Conservation (phyloP, 495 filamentous ascomycete genomes). For the Penicillium tannophilum region DNA sequence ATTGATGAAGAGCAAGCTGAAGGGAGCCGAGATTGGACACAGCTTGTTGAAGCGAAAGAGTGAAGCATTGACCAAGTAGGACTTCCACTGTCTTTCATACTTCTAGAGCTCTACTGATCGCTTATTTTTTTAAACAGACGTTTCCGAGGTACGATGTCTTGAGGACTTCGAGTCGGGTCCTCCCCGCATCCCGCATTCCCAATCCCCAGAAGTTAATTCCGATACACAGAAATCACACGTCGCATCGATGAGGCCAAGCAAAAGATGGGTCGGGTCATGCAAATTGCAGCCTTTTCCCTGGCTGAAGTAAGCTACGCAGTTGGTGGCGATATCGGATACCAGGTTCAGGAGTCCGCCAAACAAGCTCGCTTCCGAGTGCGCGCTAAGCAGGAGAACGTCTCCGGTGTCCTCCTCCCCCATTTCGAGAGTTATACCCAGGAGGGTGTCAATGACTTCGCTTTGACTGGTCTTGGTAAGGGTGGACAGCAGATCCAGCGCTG, state of each 20-base stretch:
- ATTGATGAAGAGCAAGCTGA: constrained; percentile 97
- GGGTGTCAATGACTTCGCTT: constrained; percentile 91
- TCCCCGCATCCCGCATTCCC: constrained; percentile 18
- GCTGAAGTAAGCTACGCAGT: constrained; percentile 98
- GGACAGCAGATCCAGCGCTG: constrained; percentile 96
- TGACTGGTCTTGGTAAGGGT: constrained; percentile 95
- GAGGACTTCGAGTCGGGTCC: constrained; percentile 15
- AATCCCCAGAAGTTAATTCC: constrained; percentile 30
- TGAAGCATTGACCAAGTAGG: constrained; percentile 86
- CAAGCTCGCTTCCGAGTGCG: constrained; percentile 87
- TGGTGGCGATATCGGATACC: constrained; percentile 93
- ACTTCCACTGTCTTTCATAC: constrained; percentile 5
- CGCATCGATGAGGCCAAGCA: constrained; percentile 99
- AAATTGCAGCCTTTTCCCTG: constrained; percentile 95
- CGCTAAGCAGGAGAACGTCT: constrained; percentile 97
- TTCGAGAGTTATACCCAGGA: constrained; percentile 85
- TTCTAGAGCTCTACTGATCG: constrained; percentile 14
- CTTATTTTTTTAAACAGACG: constrained; percentile 53
- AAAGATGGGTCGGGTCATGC: constrained; percentile 99
- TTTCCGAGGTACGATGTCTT: constrained; percentile 70
- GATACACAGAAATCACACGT: constrained; percentile 78
- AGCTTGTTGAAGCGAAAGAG: constrained; percentile 88
- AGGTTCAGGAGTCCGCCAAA: constrained; percentile 95
- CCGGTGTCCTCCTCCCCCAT: constrained; percentile 86
- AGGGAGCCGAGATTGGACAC: constrained; percentile 91